Conservation (phyloP, 1,284 basidiomycete genomes). For the Sanghuangporus baumii region DNA sequence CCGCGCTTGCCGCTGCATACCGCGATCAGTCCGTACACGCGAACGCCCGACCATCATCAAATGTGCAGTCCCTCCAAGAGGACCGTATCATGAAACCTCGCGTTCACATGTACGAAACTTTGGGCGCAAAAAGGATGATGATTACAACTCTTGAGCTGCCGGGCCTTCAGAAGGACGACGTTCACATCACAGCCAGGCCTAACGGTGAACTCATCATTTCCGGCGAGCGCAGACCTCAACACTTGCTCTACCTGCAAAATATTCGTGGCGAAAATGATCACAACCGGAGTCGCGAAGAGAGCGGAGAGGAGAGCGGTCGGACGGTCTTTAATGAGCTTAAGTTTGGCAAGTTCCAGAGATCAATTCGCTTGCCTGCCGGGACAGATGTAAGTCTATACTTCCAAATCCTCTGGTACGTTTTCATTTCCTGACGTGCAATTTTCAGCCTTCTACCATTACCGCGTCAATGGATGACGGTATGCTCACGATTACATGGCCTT, state of each 20-base stretch:
- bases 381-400: conserved; percentile 9
- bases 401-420: not conserved
- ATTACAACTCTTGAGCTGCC: conserved; percentile 14
- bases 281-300: not conserved
- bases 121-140: not conserved
- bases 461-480: conserved; percentile 16
- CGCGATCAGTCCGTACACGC: not conserved
- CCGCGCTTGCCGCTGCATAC: not conserved
- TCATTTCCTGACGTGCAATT: not conserved
- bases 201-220: conserved; percentile 13
- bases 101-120: conserved; percentile 11
- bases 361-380: conserved; percentile 9
- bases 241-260: conserved; percentile 1
- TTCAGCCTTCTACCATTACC: conserved; percentile 7
- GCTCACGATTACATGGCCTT: conserved; percentile 14
- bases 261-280: not conserved
- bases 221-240: conserved; percentile 10
- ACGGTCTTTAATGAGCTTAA: conserved; percentile 16
- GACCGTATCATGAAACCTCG: conserved; percentile 9
- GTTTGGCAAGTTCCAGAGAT: conserved; percentile 13
- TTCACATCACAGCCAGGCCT: conserved; percentile 9
- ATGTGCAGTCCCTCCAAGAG: not conserved
- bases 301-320: not conserved
- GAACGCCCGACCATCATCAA: not conserved
- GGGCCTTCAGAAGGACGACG: conserved; percentile 11